Evolutionary conservation across 2,329 filamentous ascomycete species (phyloP).

Genomic region (Penicillium aurantiogriseum): DNA sequence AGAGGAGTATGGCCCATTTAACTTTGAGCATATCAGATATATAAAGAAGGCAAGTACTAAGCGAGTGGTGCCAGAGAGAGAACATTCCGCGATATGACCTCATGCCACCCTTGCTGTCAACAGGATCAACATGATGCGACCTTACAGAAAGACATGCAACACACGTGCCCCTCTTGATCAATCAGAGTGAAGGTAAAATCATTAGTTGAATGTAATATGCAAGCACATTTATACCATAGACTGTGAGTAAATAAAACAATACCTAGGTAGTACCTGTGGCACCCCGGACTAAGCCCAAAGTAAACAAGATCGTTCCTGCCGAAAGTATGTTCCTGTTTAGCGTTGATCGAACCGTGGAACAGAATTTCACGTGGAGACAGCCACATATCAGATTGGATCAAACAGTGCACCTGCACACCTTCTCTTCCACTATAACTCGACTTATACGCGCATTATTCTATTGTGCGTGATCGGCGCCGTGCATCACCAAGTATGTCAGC

Average conservation of each 20-base stretch:
- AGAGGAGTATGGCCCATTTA: neutral
- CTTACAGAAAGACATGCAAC: constrained; percentile 5
- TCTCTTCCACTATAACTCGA: neutral
- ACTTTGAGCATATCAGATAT: neutral
- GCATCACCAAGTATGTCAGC: neutral
- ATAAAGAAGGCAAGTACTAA: neutral
- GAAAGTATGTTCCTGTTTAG: neutral
- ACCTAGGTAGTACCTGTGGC: too few relatives aligned
- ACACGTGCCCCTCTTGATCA: constrained; percentile 4
- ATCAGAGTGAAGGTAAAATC: neutral
- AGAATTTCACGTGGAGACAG: constrained; percentile 13
- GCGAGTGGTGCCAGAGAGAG: neutral
- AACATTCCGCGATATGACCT: neutral
- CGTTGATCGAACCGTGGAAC: neutral
- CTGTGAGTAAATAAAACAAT: neutral
- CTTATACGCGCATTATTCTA: neutral
- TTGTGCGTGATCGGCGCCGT: neutral
- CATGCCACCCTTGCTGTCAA: constrained; percentile 5
- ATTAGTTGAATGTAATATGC: neutral
- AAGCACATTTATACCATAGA: neutral
- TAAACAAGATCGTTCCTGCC: constrained; percentile 3
- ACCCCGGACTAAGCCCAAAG: neutral
- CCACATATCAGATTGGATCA: constrained; percentile 14
- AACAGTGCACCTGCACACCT: neutral
- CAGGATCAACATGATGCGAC: neutral